phyloP scores from a whole-genome alignment of 352 stramenopile genomes.

The Globisporangium cylindrosporum region DNA sequence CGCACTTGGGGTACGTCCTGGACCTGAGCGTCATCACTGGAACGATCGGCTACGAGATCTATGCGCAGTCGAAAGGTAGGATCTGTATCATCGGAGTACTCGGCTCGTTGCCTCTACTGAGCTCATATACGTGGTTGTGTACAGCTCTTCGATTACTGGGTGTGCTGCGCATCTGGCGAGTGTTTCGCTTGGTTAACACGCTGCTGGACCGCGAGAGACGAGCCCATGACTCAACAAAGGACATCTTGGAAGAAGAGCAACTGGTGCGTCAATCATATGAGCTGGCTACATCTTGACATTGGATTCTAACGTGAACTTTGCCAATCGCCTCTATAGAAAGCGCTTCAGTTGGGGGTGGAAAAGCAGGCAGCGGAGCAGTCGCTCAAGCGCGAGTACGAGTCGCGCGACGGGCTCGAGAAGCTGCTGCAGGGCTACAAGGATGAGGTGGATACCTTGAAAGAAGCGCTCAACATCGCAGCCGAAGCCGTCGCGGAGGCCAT shows the following conservation, averaged over 20 bases:
- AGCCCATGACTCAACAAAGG: constrained; percentile 33
- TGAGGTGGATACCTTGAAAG: constrained; percentile 68
- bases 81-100: not conserved
- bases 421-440: constrained; percentile 71
- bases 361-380: constrained; percentile 50
- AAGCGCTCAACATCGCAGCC: constrained; percentile 69
- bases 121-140: not conserved
- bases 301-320: not conserved
- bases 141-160: constrained; percentile 47
- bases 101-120: not conserved
- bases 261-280: constrained; percentile 20
- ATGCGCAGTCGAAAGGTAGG: constrained; percentile 52
- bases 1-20: constrained; percentile 56
- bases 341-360: constrained; percentile 39
- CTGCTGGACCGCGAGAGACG: constrained; percentile 48
- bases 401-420: constrained; percentile 40
- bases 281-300: not conserved
- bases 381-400: constrained; percentile 58
- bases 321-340: constrained; percentile 25
- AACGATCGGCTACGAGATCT: constrained; percentile 43
- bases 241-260: constrained; percentile 47
- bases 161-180: constrained; percentile 54
- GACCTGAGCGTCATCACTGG: constrained; percentile 35
- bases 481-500: constrained; percentile 44
- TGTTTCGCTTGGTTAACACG: constrained; percentile 50